A percentile compares a stretch with the other conserved stretches of the same genome.
Conservation (phyloP, 2,329 filamentous ascomycete species). For the Tolypocladium endophyticum region DNA sequence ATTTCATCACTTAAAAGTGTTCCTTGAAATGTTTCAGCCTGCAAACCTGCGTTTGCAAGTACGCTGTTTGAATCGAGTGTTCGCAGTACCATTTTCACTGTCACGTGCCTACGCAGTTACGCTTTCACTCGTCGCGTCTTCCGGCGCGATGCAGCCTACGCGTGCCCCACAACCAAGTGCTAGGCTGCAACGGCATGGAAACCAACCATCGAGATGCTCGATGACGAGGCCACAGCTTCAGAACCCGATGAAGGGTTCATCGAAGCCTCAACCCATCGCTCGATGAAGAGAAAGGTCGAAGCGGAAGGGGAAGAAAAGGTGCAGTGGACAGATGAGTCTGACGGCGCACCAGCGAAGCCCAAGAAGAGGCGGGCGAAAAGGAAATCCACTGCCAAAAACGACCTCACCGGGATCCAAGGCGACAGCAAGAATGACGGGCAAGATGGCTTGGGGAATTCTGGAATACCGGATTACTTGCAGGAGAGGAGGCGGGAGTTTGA, state of each 20-base stretch:
- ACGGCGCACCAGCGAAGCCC: conserved; percentile 46
- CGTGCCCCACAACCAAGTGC: neutral
- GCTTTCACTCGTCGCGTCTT: neutral
- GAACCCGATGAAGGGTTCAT: conserved; percentile 7
- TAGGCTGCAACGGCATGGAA: neutral
- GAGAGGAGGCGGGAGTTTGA: conserved; percentile 62
- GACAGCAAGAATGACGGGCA: conserved; percentile 26
- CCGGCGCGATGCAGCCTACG: neutral
- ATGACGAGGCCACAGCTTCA: conserved; percentile 12
- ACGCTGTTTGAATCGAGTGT: too few species aligned
- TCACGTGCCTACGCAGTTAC: neutral
- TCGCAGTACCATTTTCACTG: neutral
- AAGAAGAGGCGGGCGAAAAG: conserved; percentile 24
- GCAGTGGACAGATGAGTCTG: conserved; percentile 49
- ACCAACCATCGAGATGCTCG: conserved; percentile 15
- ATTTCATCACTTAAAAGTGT: too few species aligned
- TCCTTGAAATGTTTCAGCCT: neutral
- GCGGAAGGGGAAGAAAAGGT: conserved; percentile 30
- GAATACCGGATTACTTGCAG: conserved; percentile 64
- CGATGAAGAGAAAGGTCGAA: conserved; percentile 26
- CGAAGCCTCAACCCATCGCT: conserved; percentile 2
- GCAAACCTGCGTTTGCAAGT: neutral
- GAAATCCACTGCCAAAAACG: conserved; percentile 17
- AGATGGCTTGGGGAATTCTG: conserved; percentile 37
- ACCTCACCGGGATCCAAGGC: conserved; percentile 11